Evolutionary conservation across 208 protist species (phyloP).

Genomic region (Leishmania turanica): DNA sequence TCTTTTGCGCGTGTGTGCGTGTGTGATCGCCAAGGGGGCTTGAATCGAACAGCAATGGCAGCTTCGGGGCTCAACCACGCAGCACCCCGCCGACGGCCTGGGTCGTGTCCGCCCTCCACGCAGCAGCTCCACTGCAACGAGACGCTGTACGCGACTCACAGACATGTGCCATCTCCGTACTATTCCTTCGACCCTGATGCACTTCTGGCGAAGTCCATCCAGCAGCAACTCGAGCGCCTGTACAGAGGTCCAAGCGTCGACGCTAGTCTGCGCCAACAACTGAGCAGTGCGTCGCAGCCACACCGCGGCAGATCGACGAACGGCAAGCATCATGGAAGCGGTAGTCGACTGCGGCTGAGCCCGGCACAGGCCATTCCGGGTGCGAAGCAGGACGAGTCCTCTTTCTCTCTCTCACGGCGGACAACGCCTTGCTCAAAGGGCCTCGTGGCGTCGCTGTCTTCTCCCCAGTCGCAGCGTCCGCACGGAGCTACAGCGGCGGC

Average conservation of each 20-base stretch:
- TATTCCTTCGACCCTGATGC: conserved; percentile 20
- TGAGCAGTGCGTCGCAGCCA: neutral
- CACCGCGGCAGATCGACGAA: neutral
- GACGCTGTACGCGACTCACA: neutral
- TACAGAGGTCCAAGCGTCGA: conserved; percentile 8
- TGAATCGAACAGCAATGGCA: neutral
- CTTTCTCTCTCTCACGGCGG: neutral
- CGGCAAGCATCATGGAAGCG: neutral
- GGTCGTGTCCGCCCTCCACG: neutral
- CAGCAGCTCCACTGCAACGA: neutral
- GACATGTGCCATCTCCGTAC: neutral
- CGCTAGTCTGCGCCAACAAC: neutral
- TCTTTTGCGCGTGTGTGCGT: neutral
- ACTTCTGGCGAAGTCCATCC: conserved; percentile 14
- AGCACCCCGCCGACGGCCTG: neutral
- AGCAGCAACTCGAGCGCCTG: conserved; percentile 16
- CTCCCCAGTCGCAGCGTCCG: neutral
- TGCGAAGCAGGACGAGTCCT: neutral
- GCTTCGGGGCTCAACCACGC: neutral
- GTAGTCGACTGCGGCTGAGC: neutral
- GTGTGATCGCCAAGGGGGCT: neutral
- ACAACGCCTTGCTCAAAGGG: neutral
- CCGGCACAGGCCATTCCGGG: neutral
- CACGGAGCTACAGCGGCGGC: neutral
- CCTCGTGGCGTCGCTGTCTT: neutral